These are phyloP conservation scores for Cystofilobasidium bisporidii DNA, from an alignment of 768 basidiomycete species.

Conservation along the genomic window DNA sequence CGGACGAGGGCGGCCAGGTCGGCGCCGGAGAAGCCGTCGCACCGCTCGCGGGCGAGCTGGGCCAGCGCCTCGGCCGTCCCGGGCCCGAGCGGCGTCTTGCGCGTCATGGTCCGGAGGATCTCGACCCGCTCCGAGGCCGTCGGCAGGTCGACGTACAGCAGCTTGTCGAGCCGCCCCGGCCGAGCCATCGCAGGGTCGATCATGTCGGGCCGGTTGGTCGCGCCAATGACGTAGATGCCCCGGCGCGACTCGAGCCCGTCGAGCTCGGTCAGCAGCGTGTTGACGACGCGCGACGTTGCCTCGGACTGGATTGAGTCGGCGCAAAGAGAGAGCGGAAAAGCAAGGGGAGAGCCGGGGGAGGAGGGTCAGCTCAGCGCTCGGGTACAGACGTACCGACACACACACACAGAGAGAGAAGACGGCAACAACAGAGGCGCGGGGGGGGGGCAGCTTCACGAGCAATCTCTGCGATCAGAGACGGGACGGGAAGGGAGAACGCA, in stretches of 20 bases:
- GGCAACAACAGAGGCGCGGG: too few species aligned
- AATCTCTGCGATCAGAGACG: too few species aligned
- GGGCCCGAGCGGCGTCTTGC: slow-evolving; percentile 58
- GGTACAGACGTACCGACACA: too few species aligned
- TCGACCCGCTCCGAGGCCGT: slow-evolving; percentile 62
- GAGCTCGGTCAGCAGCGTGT: slow-evolving; percentile 86
- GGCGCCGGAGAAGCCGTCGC: slow-evolving; percentile 85
- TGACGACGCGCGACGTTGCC: slow-evolving; percentile 83
- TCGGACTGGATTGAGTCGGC: slow-evolving; percentile 81
- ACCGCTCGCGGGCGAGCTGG: slow-evolving; percentile 49
- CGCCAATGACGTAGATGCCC: slow-evolving; percentile 84
- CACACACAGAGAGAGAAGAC: too few species aligned
- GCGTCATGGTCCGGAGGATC: slow-evolving; percentile 64
- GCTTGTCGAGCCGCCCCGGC: slow-evolving; percentile 88
- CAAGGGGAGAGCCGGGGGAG: too few species aligned
- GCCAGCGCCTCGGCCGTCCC: slow-evolving; percentile 37
- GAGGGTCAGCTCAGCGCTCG: background rate
- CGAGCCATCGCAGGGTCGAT: slow-evolving; percentile 96
- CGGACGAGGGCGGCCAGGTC: slow-evolving; percentile 79
- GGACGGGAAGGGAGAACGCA: slow-evolving; percentile 42
- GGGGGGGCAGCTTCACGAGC: too few species aligned
- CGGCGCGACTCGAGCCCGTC: slow-evolving; percentile 82
- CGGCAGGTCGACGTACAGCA: slow-evolving; percentile 86
- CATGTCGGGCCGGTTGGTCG: slow-evolving; percentile 93
- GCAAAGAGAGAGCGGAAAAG: too few species aligned